Base-by-base conservation (phyloP, 2,329 filamentous ascomycete species). In the Fusarium pseudonygamai region DNA sequence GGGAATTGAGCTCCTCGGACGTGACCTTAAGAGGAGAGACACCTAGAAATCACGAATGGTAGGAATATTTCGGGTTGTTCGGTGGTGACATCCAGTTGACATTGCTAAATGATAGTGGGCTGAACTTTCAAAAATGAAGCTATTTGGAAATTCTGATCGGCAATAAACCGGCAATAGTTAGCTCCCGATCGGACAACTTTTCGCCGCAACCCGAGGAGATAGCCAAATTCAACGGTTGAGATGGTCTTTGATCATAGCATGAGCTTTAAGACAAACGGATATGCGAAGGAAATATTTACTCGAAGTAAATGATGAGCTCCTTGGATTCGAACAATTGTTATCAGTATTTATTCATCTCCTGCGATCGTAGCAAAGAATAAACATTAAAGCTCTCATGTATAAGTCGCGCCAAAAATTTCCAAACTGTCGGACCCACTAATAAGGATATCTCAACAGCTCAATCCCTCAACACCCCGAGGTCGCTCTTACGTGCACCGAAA, bases 371-470 rank as follows among this genome's bases (percentile, higher is more conserved):
- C 12, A 37, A 24, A 45, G 24, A 53, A 39, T n/a, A n/a, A 39
- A 40, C 34, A 16, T 55, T 40, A 16, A 61, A 61, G 52, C 56
- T 67, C 40, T 67, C 40, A 50, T 58, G 55, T 61, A 50, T 18
- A 55, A 55, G 24, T 60, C 63, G 75, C 75, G 76, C 75, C 76
- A 80, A 80, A 80, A 80, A 80, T 77, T 79, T 81, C 50, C 50
- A 40, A n/a, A 81, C 77, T 74, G 75, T 79, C 72, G 76, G 63
- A 75, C 56, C 64, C 78, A 65, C 59, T 50, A 53, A 28, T 53
- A 53, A 53, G 50, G 50, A 37, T 53, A 69, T 69, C 60, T 64
- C 66, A 69, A 69, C 65, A 69, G 52, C 67, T 70, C 46, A 65
- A 58, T 62, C 62, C 68, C 69, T 53, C 75, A 75, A 78, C 67